phyloP scores from a whole-genome alignment of 2,329 filamentous ascomycete species.

The Sporothrix brasiliensis region DNA sequence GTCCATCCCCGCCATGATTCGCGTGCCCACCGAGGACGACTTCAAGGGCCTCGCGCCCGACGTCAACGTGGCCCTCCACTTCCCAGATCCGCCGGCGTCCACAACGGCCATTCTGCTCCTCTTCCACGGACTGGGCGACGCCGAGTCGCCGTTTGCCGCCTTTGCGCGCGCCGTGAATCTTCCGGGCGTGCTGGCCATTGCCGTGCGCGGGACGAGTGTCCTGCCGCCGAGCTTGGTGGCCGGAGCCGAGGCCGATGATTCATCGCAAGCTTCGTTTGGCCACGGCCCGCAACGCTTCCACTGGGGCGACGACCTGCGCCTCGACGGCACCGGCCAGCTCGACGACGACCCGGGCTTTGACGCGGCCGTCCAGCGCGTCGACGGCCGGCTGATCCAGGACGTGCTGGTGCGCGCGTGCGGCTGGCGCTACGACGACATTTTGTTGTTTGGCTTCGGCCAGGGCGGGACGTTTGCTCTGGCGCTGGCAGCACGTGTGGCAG shows the following conservation, averaged over 20 bases:
- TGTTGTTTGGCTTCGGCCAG: constrained; percentile 69
- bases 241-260: constrained; percentile 35
- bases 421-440: constrained; percentile 61
- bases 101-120: constrained; percentile 77
- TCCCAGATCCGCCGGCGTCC: constrained; percentile 59
- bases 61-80: constrained; percentile 52
- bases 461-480: constrained; percentile 66
- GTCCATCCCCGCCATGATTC: constrained; percentile 35
- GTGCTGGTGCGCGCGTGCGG: constrained; percentile 60
- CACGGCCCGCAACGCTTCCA: constrained; percentile 51
- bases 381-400: constrained; percentile 55
- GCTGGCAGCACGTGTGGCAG: constrained; percentile 48
- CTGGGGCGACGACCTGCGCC: constrained; percentile 68
- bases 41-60: constrained; percentile 50
- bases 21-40: constrained; percentile 56
- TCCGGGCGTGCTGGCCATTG: constrained; percentile 75
- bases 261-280: constrained; percentile 27
- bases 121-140: constrained; percentile 83
- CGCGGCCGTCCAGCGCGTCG: constrained; percentile 52
- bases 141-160: constrained; percentile 65
- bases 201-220: constrained; percentile 68
- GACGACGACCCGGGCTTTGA: constrained; percentile 66
- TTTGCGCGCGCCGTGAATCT: constrained; percentile 71
- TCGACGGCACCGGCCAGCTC: constrained; percentile 57
- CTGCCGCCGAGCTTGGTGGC: constrained; percentile 67